Percentiles rank a stretch among this genome's conserved stretches.
These are phyloP conservation scores for Cyberlindnera mississippiensis DNA, from an alignment of 805 yeast species.

Conservation along the genomic window DNA sequence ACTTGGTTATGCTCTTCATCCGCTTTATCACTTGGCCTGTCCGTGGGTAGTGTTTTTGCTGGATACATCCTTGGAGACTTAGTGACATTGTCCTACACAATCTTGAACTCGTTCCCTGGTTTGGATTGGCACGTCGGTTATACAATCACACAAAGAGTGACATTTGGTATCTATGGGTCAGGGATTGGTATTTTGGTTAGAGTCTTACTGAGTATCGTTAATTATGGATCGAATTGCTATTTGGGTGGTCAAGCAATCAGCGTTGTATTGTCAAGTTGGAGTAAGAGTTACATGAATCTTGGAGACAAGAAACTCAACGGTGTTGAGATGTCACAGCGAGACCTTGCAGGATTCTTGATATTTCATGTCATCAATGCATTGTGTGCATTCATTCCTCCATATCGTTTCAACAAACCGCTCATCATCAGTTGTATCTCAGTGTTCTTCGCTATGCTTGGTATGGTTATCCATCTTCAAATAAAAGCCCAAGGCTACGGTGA, in stretches of 20 bases:
- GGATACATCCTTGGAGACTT: slow-evolving; percentile 41
- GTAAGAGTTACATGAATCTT: slow-evolving; percentile 29
- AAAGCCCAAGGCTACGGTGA: slow-evolving; percentile 5
- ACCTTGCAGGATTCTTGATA: slow-evolving; percentile 38
- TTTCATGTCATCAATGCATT: slow-evolving; percentile 41
- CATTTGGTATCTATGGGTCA: slow-evolving; percentile 45
- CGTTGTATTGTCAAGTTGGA: slow-evolving; percentile 38
- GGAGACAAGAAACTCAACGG: background rate
- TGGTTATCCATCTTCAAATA: slow-evolving; percentile 30
- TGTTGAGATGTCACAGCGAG: slow-evolving; percentile 21
- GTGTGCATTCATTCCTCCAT: slow-evolving; percentile 40
- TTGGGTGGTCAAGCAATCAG: slow-evolving; percentile 40
- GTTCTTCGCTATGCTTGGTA: slow-evolving; percentile 37
- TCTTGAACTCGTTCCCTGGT: slow-evolving; percentile 47
- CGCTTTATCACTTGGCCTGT: slow-evolving; percentile 40
- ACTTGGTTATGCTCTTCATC: slow-evolving; percentile 46
- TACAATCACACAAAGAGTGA: slow-evolving; percentile 42
- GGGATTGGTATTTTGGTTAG: slow-evolving; percentile 38
- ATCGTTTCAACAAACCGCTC: slow-evolving; percentile 34
- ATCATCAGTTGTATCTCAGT: slow-evolving; percentile 33
- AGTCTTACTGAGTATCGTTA: slow-evolving; percentile 43
- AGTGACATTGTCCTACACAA: slow-evolving; percentile 39
- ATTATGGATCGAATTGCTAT: slow-evolving; percentile 45
- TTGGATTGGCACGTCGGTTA: slow-evolving; percentile 46
- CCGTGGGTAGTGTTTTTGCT: slow-evolving; percentile 43